phyloP scores from a whole-genome alignment of 352 stramenopile species.

The Phytophthora megakarya region DNA sequence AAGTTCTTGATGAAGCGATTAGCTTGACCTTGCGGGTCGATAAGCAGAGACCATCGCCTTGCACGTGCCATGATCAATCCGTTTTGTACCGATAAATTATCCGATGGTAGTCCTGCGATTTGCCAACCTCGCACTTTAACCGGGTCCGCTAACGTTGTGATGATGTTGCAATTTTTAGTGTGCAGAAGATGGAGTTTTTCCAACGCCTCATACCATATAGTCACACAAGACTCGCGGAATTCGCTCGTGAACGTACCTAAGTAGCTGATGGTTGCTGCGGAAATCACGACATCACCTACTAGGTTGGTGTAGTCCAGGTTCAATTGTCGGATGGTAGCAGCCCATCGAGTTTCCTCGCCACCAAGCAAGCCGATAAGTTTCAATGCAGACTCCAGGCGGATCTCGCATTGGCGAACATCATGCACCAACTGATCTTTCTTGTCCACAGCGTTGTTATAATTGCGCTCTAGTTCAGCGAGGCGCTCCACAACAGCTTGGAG shows the following conservation, averaged over 20 bases:
- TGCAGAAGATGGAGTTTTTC: slow-evolving; percentile 77
- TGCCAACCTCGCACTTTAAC: slow-evolving; percentile 92
- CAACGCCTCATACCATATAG: slow-evolving; percentile 84
- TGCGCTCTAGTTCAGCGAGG: slow-evolving; percentile 89
- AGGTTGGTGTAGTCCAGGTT: slow-evolving; percentile 86
- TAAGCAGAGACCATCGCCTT: slow-evolving; percentile 90
- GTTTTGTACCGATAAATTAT: slow-evolving; percentile 93
- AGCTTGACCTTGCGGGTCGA: slow-evolving; percentile 93
- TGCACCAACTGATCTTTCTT: slow-evolving; percentile 88
- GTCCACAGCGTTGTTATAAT: slow-evolving; percentile 85
- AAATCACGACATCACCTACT: slow-evolving; percentile 92
- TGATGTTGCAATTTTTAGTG: slow-evolving; percentile 85
- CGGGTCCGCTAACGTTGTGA: slow-evolving; percentile 89
- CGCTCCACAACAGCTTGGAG: slow-evolving; percentile 87
- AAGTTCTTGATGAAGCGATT: slow-evolving; percentile 95
- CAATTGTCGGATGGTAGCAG: slow-evolving; percentile 83
- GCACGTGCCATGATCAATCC: slow-evolving; percentile 92
- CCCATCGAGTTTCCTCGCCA: slow-evolving; percentile 91
- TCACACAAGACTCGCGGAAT: slow-evolving; percentile 87
- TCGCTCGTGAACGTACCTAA: slow-evolving; percentile 93
- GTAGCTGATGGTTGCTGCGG: slow-evolving; percentile 93
- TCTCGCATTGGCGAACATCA: slow-evolving; percentile 84
- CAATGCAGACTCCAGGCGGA: slow-evolving; percentile 87
- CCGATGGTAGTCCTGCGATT: slow-evolving; percentile 90
- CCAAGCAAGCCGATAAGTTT: slow-evolving; percentile 91